Percentiles rank a stretch among this genome's conserved stretches.
These are phyloP conservation scores for Pseudozyma tsukubaensis DNA, from an alignment of 1,284 basidiomycete species.

Conservation along the genomic window DNA sequence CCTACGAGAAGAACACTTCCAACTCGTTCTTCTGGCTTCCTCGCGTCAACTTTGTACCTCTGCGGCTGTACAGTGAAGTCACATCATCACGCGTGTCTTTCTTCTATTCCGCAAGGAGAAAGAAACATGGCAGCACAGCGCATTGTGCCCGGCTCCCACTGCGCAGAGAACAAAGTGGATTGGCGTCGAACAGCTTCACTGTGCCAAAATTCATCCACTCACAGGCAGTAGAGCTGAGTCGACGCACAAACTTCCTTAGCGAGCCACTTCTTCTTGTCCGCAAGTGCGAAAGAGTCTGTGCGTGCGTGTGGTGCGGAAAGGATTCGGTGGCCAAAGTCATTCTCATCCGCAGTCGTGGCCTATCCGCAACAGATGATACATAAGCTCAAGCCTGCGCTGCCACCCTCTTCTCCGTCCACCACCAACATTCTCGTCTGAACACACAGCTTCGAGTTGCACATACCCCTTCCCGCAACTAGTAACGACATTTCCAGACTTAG, in stretches of 20 bases:
- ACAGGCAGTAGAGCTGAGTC: constrained; percentile 5
- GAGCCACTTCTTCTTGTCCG: constrained; percentile 7
- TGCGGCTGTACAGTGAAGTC: constrained; percentile 25
- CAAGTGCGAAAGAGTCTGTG: constrained; percentile 11
- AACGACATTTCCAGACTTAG: constrained; percentile 28
- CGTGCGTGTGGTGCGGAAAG: constrained; percentile 1
- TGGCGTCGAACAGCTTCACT: constrained; percentile 16
- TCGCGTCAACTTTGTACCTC: constrained; percentile 29
- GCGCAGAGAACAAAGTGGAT: constrained; percentile 40
- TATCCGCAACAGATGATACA: constrained; percentile 18
- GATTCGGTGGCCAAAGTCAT: constrained; percentile 17
- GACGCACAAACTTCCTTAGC: constrained; percentile 29
- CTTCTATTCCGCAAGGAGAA: neutral
- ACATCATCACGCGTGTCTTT: constrained; percentile 4
- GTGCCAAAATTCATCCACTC: neutral
- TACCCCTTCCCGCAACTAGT: constrained; percentile 38
- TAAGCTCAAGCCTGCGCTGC: constrained; percentile 13
- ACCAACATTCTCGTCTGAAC: constrained; percentile 25
- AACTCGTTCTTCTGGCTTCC: constrained; percentile 39
- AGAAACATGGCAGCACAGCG: neutral
- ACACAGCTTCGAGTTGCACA: constrained; percentile 39
- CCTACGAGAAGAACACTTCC: constrained; percentile 18
- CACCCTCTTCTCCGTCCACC: neutral
- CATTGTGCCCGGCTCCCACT: neutral
- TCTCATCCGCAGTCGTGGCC: constrained; percentile 1